Evolutionary conservation across 2,329 filamentous ascomycete species (phyloP).

Genomic region (Metarhizium robertsii): DNA sequence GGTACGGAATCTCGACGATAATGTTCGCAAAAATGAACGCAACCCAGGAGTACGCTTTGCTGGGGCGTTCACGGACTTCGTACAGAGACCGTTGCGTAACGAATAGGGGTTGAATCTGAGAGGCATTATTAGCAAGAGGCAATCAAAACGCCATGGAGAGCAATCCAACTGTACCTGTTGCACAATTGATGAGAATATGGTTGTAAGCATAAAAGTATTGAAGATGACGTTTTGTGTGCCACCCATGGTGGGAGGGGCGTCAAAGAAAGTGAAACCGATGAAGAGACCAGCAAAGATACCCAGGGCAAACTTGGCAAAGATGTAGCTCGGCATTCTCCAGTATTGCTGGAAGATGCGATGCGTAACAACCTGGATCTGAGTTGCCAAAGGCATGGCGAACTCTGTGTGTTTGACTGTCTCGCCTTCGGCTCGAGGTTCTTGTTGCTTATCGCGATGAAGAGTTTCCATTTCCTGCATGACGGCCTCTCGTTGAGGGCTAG

Average conservation of each 20-base stretch:
- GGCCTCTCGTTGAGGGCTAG: constrained; percentile 38
- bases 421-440: constrained; percentile 1
- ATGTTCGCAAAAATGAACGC: constrained; percentile 65
- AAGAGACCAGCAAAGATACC: constrained; percentile 54
- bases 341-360: constrained; percentile 71
- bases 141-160: constrained; percentile 13
- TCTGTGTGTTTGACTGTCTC: constrained; percentile 39
- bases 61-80: constrained; percentile 67
- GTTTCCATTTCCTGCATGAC: constrained; percentile 54
- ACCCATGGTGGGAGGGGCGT: constrained; percentile 43
- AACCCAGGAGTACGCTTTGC: constrained; percentile 67
- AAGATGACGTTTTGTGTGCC: constrained; percentile 72
- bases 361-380: constrained; percentile 57
- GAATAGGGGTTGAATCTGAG: constrained; percentile 64
- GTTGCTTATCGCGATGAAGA: constrained; percentile 42
- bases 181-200: constrained; percentile 62
- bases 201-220: constrained; percentile 64
- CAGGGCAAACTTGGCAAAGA: constrained; percentile 62
- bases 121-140: constrained; percentile 21
- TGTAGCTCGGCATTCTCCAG: constrained; percentile 71
- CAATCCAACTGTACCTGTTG: constrained; percentile 38
- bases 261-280: constrained; percentile 65
- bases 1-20: constrained; percentile 63
- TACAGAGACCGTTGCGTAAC: constrained; percentile 65
- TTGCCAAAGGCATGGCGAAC: constrained; percentile 66